These are phyloP conservation scores for Penicillium simplicissimum DNA, from an alignment of 495 filamentous ascomycete genomes.

Conservation along the genomic window DNA sequence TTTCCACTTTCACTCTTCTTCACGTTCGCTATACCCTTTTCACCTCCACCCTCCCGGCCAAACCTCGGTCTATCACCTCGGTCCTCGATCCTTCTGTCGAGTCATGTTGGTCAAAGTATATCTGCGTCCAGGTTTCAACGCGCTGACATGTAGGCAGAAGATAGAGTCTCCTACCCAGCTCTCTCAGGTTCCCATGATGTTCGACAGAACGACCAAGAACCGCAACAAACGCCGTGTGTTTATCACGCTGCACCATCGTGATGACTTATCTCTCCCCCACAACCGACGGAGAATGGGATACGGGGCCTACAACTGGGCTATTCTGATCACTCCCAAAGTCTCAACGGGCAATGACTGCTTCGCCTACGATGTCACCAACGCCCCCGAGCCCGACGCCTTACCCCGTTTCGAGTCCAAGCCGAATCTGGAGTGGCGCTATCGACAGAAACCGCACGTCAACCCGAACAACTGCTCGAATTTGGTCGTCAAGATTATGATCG, in stretches of 20 bases:
- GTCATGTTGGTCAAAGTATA: not conserved
- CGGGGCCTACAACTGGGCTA: conserved; percentile 14
- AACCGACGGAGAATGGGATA: conserved; percentile 7
- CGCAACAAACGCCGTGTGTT: conserved; percentile 9
- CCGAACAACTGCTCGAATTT: conserved; percentile 8
- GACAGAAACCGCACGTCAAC: conserved; percentile 11
- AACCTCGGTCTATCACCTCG: not conserved
- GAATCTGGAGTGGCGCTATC: conserved; percentile 17
- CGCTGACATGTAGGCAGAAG: not conserved
- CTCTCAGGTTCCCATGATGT: not conserved
- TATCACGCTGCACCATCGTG: conserved; percentile 12
- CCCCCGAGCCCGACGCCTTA: conserved; percentile 12
- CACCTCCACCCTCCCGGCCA: not conserved
- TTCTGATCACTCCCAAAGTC: conserved; percentile 11
- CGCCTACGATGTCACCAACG: conserved; percentile 22
- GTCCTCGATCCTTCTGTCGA: not conserved
- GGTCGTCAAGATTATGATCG: conserved; percentile 17
- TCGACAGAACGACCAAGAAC: not conserved
- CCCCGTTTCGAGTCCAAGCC: conserved; percentile 8
- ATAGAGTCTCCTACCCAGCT: not conserved
- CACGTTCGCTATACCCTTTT: not conserved
- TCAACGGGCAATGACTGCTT: conserved; percentile 2
- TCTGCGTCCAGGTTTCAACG: not conserved
- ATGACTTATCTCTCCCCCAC: conserved; percentile 10
- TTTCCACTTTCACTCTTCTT: not conserved